Percentiles rank a stretch among this genome's conserved stretches.
phyloP scores from a whole-genome alignment of 2,329 filamentous ascomycete species.

The Ophiostoma himal-ulmi region DNA sequence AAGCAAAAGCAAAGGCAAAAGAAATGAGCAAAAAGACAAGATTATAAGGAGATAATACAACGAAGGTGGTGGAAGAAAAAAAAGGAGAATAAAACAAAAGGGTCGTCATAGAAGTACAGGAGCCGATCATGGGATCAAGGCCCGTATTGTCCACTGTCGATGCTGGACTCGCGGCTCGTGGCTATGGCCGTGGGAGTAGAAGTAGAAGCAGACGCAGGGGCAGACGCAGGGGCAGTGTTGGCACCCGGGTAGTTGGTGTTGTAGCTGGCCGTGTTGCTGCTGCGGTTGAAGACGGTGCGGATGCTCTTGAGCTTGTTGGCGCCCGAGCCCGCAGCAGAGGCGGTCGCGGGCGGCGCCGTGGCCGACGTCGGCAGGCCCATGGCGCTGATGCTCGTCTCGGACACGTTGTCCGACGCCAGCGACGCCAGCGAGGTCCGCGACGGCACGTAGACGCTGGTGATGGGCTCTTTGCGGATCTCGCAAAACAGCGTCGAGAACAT shows the following conservation, averaged over 20 bases:
- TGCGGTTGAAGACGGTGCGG: constrained; percentile 48
- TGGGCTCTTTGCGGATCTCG: constrained; percentile 63
- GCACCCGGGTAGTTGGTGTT: background rate
- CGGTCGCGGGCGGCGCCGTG: background rate
- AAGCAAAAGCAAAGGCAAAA: background rate
- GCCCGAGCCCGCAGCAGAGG: constrained; percentile 23
- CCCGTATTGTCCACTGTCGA: constrained; percentile 32
- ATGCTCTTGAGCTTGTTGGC: constrained; percentile 46
- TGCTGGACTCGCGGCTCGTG: constrained; percentile 47
- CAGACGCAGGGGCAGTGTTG: background rate
- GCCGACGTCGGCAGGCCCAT: background rate
- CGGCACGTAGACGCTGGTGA: constrained; percentile 52
- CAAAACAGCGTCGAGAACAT: constrained; percentile 94
- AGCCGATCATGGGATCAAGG: background rate
- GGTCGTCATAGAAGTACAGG: constrained; percentile 3
- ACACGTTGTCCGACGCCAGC: constrained; percentile 30
- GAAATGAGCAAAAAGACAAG: constrained; percentile 6
- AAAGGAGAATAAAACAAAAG: background rate
- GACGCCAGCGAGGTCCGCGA: constrained; percentile 23
- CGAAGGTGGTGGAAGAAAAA: background rate
- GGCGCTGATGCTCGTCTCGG: constrained; percentile 9
- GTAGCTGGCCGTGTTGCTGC: constrained; percentile 33
- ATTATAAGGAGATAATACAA: background rate
- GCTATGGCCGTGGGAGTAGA: background rate
- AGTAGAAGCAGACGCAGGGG: background rate